A percentile compares a stretch with the other conserved stretches of the same genome.
These are phyloP conservation scores for Spirogloea muscicola DNA, from an alignment of 139 green algal species.

Conservation along the genomic window DNA sequence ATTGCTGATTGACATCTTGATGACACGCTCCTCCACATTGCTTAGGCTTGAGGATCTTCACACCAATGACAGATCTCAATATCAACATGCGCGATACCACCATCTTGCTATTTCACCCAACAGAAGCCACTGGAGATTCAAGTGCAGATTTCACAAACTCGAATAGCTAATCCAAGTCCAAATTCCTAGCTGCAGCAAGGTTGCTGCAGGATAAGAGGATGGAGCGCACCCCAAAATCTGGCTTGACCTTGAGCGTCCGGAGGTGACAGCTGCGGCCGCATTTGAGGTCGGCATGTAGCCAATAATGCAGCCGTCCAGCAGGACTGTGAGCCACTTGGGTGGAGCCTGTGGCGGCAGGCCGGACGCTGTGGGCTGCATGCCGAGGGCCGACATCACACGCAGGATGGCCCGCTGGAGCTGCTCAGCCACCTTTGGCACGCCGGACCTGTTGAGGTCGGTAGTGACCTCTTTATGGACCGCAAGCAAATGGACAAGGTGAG, in stretches of 20 bases:
- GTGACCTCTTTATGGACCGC: too few species aligned
- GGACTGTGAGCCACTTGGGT: conserved; percentile 64
- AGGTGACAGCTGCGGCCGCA: conserved; percentile 49
- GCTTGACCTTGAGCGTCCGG: conserved; percentile 16
- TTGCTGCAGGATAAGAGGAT: neutral
- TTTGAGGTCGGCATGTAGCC: conserved; percentile 57
- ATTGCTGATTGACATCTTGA: neutral
- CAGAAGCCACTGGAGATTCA: neutral
- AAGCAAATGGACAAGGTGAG: too few species aligned
- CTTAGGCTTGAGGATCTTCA: neutral
- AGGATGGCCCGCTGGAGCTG: neutral
- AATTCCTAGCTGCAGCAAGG: neutral
- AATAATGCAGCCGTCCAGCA: conserved; percentile 77
- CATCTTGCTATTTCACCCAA: neutral
- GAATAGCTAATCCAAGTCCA: neutral
- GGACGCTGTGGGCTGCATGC: conserved; percentile 7
- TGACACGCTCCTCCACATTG: neutral
- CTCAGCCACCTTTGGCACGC: neutral
- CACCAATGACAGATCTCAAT: neutral
- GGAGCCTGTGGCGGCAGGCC: conserved; percentile 72
- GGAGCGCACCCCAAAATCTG: neutral
- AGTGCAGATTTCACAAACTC: neutral
- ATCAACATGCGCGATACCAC: neutral
- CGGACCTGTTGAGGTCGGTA: neutral
- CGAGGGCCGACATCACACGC: neutral